These are phyloP conservation scores for Platanthera zijinensis DNA, from an alignment of 106 monocot species.

Conservation along the genomic window DNA sequence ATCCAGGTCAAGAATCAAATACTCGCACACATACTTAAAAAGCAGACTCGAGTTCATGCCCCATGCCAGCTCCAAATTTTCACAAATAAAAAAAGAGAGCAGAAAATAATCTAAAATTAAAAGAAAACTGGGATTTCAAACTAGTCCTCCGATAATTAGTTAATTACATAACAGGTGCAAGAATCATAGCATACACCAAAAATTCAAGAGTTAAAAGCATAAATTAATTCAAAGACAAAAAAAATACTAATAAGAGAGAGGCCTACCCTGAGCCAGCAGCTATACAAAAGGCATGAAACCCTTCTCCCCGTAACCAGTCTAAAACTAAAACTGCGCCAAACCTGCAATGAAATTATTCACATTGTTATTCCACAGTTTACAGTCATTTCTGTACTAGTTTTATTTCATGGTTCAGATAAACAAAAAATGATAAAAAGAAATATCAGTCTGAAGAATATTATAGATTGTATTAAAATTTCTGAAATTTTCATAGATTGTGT, in stretches of 20 bases:
- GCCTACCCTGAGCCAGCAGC: slow-evolving; percentile 1
- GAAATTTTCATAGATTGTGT: neutral
- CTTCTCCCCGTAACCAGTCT: neutral
- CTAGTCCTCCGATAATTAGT: neutral
- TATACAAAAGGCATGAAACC: slow-evolving; percentile 1
- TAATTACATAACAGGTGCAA: neutral
- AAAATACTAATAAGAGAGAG: neutral
- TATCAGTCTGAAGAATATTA: neutral
- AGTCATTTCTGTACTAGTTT: too few species aligned
- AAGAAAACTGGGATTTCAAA: neutral
- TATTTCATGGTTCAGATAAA: neutral
- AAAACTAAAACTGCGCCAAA: neutral
- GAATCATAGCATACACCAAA: neutral
- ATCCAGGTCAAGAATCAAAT: neutral
- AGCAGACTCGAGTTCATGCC: neutral
- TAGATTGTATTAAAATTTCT: neutral
- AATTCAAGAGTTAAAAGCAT: neutral
- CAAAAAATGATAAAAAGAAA: neutral
- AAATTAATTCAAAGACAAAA: neutral
- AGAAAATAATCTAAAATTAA: too few species aligned
- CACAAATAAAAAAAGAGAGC: neutral
- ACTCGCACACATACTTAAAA: neutral
- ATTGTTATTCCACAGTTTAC: neutral
- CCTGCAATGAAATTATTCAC: slow-evolving; percentile 4
- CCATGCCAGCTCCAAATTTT: neutral